Evolutionary conservation across 805 yeast genomes (phyloP), one percentile per base, ranked within the genome.

Genomic region (Myxozyma lipomycoides): DNA sequence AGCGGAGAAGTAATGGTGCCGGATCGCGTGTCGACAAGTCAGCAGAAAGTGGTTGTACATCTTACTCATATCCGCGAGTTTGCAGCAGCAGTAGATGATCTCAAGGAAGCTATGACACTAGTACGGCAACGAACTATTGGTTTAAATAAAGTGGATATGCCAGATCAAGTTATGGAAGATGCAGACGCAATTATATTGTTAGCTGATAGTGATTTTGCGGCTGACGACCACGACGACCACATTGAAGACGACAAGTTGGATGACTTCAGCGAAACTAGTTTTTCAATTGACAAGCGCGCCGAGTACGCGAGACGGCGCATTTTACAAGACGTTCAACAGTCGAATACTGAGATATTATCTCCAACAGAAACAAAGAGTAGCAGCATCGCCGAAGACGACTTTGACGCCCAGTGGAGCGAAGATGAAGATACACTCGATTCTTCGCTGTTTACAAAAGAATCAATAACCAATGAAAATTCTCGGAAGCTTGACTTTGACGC

Each of bases 161-260:
- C 50, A 2, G 45, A 40, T n/a, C 17, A 24, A 7, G 44, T 52
- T 18, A 12, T 52, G 18, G 52, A 45, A 6, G 53, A 51, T 26
- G 59, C 59, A 4, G 52, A 41, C 19, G 58, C 52, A 2, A 45
- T 55, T 5, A 34, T 55, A 3, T 50, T 45, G 38, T 19, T 55
- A 21, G 59, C 59, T 4, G 58, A 54, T 12, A 43, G 38, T 23
- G 48, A 45, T 4, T 50, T 45, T 18, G 44, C 25, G 3, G 39
- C 19, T 23, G 10, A n/a, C n/a, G 32, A 36, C 19, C 18, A 26
- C n/a, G 36, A n/a, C 17, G 34, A 40, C 41, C 6, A 24, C 17
- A 18, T 4, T 6, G 35, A 22, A 1, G 45, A 46, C 21, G 32
- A n/a, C 6, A 30, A 30, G n/a, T 12, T 25, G 25, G 21, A 18